Evolutionary conservation across 208 protist genomes (phyloP).

Genomic region (Leishmania tarentolae): DNA sequence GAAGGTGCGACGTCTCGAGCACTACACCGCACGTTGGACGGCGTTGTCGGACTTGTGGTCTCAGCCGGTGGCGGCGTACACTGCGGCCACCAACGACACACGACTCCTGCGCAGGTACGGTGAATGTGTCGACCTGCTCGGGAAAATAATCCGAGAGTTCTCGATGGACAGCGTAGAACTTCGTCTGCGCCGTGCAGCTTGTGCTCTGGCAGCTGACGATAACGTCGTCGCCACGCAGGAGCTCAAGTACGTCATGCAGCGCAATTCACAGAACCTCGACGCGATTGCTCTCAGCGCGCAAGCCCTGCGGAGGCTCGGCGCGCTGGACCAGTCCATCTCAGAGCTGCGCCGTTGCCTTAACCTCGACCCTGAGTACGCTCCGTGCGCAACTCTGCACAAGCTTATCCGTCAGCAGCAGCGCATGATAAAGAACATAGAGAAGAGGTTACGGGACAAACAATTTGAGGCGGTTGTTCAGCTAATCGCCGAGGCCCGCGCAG

Average conservation of each 20-base stretch:
- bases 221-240: constrained; percentile 65
- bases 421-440: constrained; percentile 36
- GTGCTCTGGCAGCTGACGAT: constrained; percentile 67
- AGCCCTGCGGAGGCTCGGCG: constrained; percentile 72
- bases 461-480: constrained; percentile 48
- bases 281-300: constrained; percentile 75
- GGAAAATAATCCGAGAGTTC: constrained; percentile 66
- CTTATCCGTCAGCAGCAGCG: constrained; percentile 72
- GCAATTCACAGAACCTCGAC: constrained; percentile 69
- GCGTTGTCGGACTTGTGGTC: constrained; percentile 41
- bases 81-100: constrained; percentile 3
- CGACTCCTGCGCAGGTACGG: constrained; percentile 27
- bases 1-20: constrained; percentile 41
- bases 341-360: constrained; percentile 81
- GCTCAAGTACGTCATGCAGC: constrained; percentile 71
- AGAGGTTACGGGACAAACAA: constrained; percentile 40
- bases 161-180: constrained; percentile 72
- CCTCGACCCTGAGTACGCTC: constrained; percentile 83
- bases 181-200: constrained; percentile 81
- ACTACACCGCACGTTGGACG: constrained; percentile 50
- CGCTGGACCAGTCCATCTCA: constrained; percentile 62
- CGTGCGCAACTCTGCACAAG: constrained; percentile 71
- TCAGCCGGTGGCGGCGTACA: constrained; percentile 18
- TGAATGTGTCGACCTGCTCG: constrained; percentile 62
- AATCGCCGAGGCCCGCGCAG: constrained; percentile 47